Conservation (phyloP, 2,329 filamentous ascomycete genomes). For the Davidsoniella virescens region DNA sequence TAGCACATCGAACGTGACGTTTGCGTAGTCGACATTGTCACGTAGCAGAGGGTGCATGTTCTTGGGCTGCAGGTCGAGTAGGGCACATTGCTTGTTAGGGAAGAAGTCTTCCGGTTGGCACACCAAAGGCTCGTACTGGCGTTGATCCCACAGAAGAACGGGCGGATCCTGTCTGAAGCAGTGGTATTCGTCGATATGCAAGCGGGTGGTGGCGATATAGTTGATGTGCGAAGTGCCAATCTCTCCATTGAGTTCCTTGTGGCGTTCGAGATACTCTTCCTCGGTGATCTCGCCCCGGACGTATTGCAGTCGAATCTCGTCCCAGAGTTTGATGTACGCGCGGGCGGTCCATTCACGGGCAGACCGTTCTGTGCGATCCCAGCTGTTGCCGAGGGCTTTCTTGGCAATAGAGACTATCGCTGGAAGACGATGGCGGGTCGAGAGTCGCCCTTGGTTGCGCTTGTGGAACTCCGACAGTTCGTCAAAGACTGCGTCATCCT, state of each 20-base stretch:
- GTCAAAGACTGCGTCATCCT: not conserved
- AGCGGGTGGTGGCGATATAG: slow-evolving; percentile 22
- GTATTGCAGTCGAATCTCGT: not conserved
- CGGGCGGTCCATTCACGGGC: slow-evolving; percentile 6
- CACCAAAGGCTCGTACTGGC: slow-evolving; percentile 52
- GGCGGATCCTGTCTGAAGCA: slow-evolving; percentile 33
- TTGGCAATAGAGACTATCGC: not conserved
- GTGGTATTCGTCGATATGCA: slow-evolving; percentile 37
- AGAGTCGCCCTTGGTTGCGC: no score
- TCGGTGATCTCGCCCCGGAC: slow-evolving; percentile 13
- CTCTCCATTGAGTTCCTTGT: slow-evolving; percentile 19
- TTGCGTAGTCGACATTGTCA: slow-evolving; percentile 32
- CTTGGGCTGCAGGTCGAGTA: slow-evolving; percentile 54
- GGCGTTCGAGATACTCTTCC: slow-evolving; percentile 17
- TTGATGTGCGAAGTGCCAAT: slow-evolving; percentile 22
- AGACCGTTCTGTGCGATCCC: not conserved
- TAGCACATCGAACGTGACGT: slow-evolving; percentile 27
- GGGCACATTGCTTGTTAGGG: slow-evolving; percentile 38
- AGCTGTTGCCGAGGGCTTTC: not conserved
- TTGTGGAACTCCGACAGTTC: not conserved
- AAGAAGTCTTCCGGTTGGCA: slow-evolving; percentile 46
- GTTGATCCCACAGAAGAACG: slow-evolving; percentile 50
- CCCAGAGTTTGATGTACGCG: slow-evolving; percentile 1
- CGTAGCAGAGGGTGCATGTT: slow-evolving; percentile 32
- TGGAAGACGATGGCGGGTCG: no score